These are phyloP conservation scores for Beauveria varroae DNA, from an alignment of 2,329 filamentous ascomycete genomes.

Conservation along the genomic window DNA sequence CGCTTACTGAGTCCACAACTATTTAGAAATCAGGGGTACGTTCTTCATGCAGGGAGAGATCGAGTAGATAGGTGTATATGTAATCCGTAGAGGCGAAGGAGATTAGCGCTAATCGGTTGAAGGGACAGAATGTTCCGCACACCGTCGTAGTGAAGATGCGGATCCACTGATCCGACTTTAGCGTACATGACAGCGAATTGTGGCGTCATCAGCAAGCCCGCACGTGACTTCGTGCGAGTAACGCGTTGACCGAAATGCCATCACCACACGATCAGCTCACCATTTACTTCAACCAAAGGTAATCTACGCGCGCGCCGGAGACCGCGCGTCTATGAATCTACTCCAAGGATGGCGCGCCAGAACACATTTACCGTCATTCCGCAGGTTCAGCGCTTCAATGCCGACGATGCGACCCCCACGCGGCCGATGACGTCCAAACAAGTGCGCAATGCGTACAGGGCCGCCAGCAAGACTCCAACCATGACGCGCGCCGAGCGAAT, in stretches of 20 bases:
- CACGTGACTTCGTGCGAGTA: slow-evolving; percentile 13
- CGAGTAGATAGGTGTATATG: no score
- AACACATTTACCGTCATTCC: slow-evolving; percentile 40
- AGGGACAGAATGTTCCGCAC: no score
- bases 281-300: background rate
- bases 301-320: background rate
- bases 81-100: no score
- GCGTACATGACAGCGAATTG: no score
- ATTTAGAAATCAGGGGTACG: no score
- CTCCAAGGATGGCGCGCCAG: slow-evolving; percentile 27
- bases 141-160: no score
- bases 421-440: slow-evolving; percentile 37
- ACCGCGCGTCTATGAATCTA: background rate
- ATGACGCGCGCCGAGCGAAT: slow-evolving; percentile 33
- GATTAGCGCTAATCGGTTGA: no score
- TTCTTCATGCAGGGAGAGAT: no score
- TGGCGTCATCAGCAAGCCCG: background rate
- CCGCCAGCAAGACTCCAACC: slow-evolving; percentile 25
- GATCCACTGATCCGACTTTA: no score
- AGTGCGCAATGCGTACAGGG: slow-evolving; percentile 31
- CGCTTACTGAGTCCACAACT: no score
- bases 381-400: slow-evolving; percentile 18
- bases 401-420: slow-evolving; percentile 13
- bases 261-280: background rate
- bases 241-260: slow-evolving; percentile 5